Conservation (phyloP, 78 protist genomes). For the Dictyostelium purpureum region DNA sequence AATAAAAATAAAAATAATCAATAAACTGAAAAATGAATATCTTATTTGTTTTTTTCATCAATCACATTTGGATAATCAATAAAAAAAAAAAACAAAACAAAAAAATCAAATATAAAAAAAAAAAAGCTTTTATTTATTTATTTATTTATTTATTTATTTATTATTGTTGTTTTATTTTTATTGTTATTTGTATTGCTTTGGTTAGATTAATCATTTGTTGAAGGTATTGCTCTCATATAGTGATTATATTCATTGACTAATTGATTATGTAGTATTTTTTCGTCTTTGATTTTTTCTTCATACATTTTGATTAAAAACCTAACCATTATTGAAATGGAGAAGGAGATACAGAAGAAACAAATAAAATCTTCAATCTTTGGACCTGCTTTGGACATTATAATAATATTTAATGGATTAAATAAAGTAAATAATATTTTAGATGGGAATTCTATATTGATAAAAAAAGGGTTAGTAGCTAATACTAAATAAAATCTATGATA, state of each 20-base stretch:
- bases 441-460: background rate
- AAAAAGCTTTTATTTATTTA: background rate
- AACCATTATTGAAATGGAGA: background rate
- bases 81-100: background rate
- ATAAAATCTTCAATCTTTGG: background rate
- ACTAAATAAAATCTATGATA: background rate
- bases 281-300: slow-evolving; percentile 58
- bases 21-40: too few relatives aligned
- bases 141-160: background rate
- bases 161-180: background rate
- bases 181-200: background rate
- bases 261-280: slow-evolving; percentile 30
- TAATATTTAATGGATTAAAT: slow-evolving; percentile 30
- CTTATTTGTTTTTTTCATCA: too few relatives aligned
- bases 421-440: slow-evolving; percentile 17
- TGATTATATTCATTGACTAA: slow-evolving; percentile 40
- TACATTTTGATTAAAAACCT: background rate
- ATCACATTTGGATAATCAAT: background rate
- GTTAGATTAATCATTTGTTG: background rate
- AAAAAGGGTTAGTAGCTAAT: background rate
- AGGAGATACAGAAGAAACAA: background rate
- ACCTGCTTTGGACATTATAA: background rate
- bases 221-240: slow-evolving; percentile 2
- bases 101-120: background rate
- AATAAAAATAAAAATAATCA: too few relatives aligned